Base-by-base conservation (phyloP, 2,329 filamentous ascomycete genomes). In the Graphilbum ipis-grandicollis region DNA sequence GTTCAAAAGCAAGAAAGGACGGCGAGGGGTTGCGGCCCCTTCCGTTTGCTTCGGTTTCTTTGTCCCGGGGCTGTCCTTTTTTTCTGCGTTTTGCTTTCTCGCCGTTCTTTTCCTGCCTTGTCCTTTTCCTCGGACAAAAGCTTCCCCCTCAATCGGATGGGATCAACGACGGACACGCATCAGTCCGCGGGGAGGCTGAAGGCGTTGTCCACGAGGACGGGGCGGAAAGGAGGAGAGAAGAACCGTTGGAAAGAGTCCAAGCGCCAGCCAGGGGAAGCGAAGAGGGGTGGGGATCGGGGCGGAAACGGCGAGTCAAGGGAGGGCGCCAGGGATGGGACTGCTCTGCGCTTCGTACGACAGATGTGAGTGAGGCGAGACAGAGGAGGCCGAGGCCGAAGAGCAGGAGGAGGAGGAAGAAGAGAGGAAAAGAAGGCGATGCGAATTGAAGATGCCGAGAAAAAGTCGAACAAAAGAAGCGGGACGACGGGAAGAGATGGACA, bases 251-350 rank as follows among this genome's bases (percentile, higher is more conserved):
- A 22, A 15, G 19, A 29, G 34, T 31, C 35, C 37, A 41, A 39
- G 37, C 38, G 35, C 33, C 35, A 23, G 15, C 19, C 32, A 38
- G 35, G 8, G 19, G 19, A 34, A 34, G 26, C 26, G 21, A 23
- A 34, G 9, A 21, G 19, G 19, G 26, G 26, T 28, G 26, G 26
- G 14, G 26, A 28, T 13, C 8, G 5, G 26, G 14, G 26, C 9
- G 26, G 26, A 25, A 12, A 25, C 12, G 23, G 12, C 23, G 23
- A n/a, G n/a, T n/a, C n/a, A n/a, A n/a, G n/a, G n/a, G 12, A 25
- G 23, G 23, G 23, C 8, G 23, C 23, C 8, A 25, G 23, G 8
- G 23, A 8, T 25, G 23, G 12, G 23, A 12, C 12, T n/a, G n/a
- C 8, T 25, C 23, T 8, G 23, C 8, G 23, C 23, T 7, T 25